Evolutionary conservation across 352 stramenopile genomes (phyloP).

Genomic region (Pythium oligandrum): DNA sequence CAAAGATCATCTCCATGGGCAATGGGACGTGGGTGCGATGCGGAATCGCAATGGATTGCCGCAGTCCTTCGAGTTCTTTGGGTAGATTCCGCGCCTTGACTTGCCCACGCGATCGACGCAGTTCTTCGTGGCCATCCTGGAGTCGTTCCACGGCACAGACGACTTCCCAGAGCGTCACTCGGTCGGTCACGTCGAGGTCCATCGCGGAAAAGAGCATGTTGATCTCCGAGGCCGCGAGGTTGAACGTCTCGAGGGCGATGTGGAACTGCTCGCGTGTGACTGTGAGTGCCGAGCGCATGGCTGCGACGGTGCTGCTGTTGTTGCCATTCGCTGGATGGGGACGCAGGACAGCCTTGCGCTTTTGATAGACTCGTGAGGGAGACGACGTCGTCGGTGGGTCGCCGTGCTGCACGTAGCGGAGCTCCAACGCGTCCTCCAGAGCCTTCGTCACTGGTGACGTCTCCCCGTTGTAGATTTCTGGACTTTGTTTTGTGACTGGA

Average conservation of each 20-base stretch:
- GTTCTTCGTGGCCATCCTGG: constrained; percentile 38
- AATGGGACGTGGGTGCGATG: constrained; percentile 14
- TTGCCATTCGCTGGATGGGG: constrained; percentile 14
- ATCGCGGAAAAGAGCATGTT: constrained; percentile 59
- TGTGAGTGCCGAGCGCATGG: constrained; percentile 26
- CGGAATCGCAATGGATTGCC: constrained; percentile 16
- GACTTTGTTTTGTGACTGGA: neutral
- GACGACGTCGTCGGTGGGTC: constrained; percentile 5
- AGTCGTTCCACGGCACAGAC: constrained; percentile 36
- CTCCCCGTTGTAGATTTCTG: constrained; percentile 1
- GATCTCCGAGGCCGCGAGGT: constrained; percentile 34
- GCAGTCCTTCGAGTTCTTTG: constrained; percentile 36
- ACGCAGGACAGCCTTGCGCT: constrained; percentile 9
- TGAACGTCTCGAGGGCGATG: constrained; percentile 52
- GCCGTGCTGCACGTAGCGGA: constrained; percentile 13
- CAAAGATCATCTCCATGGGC: neutral
- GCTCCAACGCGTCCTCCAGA: constrained; percentile 13
- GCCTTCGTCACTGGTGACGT: constrained; percentile 5
- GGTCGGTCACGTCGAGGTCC: constrained; percentile 46
- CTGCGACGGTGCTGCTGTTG: constrained; percentile 21
- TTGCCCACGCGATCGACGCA: constrained; percentile 39
- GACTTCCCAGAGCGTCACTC: constrained; percentile 41
- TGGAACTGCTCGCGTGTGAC: constrained; percentile 59
- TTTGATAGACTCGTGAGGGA: constrained; percentile 6
- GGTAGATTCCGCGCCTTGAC: constrained; percentile 32